These are phyloP conservation scores for Salix brachista DNA, from an alignment of 345 rosid species.

Conservation along the genomic window DNA sequence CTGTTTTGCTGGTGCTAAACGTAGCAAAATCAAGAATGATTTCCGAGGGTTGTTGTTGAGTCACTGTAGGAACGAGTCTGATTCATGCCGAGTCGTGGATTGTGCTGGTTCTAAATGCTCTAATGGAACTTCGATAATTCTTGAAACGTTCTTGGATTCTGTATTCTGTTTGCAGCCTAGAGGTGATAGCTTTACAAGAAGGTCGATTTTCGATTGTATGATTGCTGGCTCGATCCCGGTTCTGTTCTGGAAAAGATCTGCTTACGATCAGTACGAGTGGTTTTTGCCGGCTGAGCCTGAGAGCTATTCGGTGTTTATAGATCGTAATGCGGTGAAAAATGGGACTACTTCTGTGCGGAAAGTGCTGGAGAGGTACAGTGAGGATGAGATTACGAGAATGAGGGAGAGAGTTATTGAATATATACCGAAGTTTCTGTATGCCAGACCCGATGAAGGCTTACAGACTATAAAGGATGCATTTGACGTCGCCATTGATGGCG, in stretches of 20 bases:
- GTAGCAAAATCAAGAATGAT: slow-evolving; percentile 56
- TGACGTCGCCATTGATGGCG: slow-evolving; percentile 86
- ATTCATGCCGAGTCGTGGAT: slow-evolving; percentile 55
- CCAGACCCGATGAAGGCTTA: slow-evolving; percentile 54
- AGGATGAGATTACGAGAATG: slow-evolving; percentile 64
- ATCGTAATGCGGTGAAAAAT: slow-evolving; percentile 66
- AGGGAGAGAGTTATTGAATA: slow-evolving; percentile 66
- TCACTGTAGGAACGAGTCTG: slow-evolving; percentile 60
- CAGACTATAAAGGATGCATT: slow-evolving; percentile 75
- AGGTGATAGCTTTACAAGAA: slow-evolving; percentile 90
- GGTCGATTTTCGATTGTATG: slow-evolving; percentile 95
- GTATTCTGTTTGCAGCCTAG: slow-evolving; percentile 89
- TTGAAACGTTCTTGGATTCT: slow-evolving; percentile 71
- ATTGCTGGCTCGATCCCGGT: slow-evolving; percentile 95
- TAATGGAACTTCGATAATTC: slow-evolving; percentile 68
- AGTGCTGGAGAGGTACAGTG: slow-evolving; percentile 60
- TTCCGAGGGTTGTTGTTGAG: slow-evolving; percentile 59
- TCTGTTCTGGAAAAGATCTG: slow-evolving; percentile 84
- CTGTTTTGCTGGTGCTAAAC: slow-evolving; percentile 90
- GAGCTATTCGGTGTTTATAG: slow-evolving; percentile 77
- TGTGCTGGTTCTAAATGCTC: slow-evolving; percentile 57
- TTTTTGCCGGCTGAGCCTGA: slow-evolving; percentile 67
- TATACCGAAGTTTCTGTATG: slow-evolving; percentile 71
- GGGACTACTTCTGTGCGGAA: slow-evolving; percentile 51
- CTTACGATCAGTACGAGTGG: slow-evolving; percentile 88